Evolutionary conservation across 805 yeast genomes (phyloP), one percentile per base, ranked within the genome.

Genomic region (Torulaspora maleeae): DNA sequence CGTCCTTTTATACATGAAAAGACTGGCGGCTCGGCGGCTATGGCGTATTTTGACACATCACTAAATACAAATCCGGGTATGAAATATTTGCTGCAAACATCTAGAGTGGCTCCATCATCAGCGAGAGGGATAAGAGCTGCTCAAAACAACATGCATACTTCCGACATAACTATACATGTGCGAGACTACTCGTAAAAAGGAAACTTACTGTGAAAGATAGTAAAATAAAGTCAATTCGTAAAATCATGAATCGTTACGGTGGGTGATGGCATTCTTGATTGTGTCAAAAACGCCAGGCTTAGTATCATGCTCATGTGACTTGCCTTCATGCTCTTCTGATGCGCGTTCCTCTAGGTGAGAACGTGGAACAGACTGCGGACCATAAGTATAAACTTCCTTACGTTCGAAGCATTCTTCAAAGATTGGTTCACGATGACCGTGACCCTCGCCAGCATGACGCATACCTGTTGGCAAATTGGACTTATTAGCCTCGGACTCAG

Each of bases 291-390:
- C 40, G 11, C 51, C 51, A 1, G 46, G 38, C 10, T 41, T 40
- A 11, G 48, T 28, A 15, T 48, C 32, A 4, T 30, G 43, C 15
- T 41, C 43, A 11, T 39, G 38, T 5, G 38, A 36, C n/a, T 32
- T 37, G 4, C 29, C 44, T 19, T 38, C 22, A 10, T 38, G 34
- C 25, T 38, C 29, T 3, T 32, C 20, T 3, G 20, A 16, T 3
- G 22, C 19, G 9, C 28, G 33, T 13, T 29, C 32, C 16, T 38
- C 15, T 11, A 2, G n/a, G 32, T 38, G 41, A 19, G 48, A 40
- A 27, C 52, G 44, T 25, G 52, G 49, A 16, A 43, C 43, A n/a
- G 48, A 24, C 25, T 39, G 43, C 9, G 39, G 44, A 22, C 43
- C 34, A 30, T 39, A 36, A 19, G 38, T 5, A 32, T 41, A 39